These are phyloP conservation scores for Fusarium mexicanum DNA, from an alignment of 2,329 filamentous ascomycete genomes.

Conservation along the genomic window DNA sequence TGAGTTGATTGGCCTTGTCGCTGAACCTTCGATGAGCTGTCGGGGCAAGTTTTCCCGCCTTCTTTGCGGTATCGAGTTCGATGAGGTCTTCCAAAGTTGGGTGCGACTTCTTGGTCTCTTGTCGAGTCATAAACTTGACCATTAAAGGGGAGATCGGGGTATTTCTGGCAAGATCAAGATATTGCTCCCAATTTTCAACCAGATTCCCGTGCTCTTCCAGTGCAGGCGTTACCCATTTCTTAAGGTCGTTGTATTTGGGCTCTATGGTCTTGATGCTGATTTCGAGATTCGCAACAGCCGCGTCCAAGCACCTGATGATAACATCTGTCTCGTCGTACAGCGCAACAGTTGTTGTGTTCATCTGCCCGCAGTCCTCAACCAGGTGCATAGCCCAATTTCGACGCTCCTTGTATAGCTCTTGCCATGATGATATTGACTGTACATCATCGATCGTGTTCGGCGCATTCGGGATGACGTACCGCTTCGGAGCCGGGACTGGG, in stretches of 20 bases:
- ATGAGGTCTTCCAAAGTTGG: constrained; percentile 79
- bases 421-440: constrained; percentile 87
- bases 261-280: constrained; percentile 77
- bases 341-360: constrained; percentile 69
- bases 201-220: constrained; percentile 74
- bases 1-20: constrained; percentile 67
- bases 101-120: constrained; percentile 56
- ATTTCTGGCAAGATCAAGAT: constrained; percentile 70
- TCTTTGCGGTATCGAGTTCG: constrained; percentile 76
- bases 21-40: constrained; percentile 68
- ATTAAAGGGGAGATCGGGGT: constrained; percentile 74
- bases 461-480: constrained; percentile 69
- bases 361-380: constrained; percentile 72
- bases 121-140: constrained; percentile 69
- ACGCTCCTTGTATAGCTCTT: constrained; percentile 82
- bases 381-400: constrained; percentile 81
- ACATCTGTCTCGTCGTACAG: constrained; percentile 78
- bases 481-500: constrained; percentile 62
- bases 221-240: constrained; percentile 74
- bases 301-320: constrained; percentile 81
- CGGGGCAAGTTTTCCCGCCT: constrained; percentile 73
- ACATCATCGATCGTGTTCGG: constrained; percentile 87
- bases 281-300: constrained; percentile 86
- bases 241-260: constrained; percentile 75
- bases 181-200: constrained; percentile 72